Conservation (phyloP, 306 rosid genomes). For the Crataegus laevigata region DNA sequence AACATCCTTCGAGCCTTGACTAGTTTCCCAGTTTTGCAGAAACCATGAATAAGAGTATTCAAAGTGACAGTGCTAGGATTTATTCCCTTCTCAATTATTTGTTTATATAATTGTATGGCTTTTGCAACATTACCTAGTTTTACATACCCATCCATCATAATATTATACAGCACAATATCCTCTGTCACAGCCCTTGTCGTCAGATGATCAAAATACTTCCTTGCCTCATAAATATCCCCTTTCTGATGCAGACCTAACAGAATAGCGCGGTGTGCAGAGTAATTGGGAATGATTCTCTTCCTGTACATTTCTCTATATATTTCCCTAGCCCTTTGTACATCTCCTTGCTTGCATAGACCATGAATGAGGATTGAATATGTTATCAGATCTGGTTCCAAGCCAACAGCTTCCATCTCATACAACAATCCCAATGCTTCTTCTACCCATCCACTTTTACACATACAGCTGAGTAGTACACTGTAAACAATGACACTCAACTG, state of each 20-base stretch:
- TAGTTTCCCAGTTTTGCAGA: conserved; percentile 35
- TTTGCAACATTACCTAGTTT: conserved; percentile 28
- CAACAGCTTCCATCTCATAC: conserved; percentile 35
- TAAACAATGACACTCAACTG: conserved; percentile 31
- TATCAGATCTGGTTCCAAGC: conserved; percentile 36
- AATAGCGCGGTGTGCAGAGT: conserved; percentile 27
- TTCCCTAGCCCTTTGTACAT: conserved; percentile 30
- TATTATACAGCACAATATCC: conserved; percentile 42
- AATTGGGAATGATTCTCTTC: conserved; percentile 32
- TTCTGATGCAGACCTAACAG: conserved; percentile 32
- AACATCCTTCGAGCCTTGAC: conserved; percentile 31
- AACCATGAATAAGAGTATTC: conserved; percentile 40
- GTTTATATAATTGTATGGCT: conserved; percentile 30
- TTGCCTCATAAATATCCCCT: conserved; percentile 35
- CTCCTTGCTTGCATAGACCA: conserved; percentile 46
- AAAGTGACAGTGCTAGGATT: conserved; percentile 40
- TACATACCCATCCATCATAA: conserved; percentile 40
- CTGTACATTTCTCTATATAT: conserved; percentile 37
- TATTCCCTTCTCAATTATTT: conserved; percentile 25
- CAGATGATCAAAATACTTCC: conserved; percentile 34
- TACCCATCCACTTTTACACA: conserved; percentile 40
- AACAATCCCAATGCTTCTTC: conserved; percentile 37
- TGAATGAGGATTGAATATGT: conserved; percentile 41
- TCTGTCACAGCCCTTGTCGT: conserved; percentile 4
- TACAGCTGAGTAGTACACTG: conserved; percentile 34